phyloP scores from a whole-genome alignment of 371 early-diverging fungal species.

The Mucor saturninus region DNA sequence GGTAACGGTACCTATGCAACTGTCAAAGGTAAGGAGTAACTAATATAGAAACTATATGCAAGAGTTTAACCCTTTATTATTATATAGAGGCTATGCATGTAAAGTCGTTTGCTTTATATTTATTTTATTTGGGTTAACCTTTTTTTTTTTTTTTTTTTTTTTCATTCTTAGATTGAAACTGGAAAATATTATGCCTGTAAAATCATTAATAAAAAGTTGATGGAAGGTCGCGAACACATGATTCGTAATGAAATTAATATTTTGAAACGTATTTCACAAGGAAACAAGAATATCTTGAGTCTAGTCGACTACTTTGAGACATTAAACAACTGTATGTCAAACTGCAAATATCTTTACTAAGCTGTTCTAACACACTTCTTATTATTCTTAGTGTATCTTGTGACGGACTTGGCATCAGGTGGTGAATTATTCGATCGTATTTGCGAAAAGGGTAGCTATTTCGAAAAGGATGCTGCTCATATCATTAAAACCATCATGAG shows the following conservation, averaged over 20 bases:
- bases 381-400: slow-evolving; percentile 72
- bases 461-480: slow-evolving; percentile 87
- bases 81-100: slow-evolving; percentile 55
- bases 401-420: slow-evolving; percentile 88
- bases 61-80: not conserved
- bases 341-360: too few species aligned
- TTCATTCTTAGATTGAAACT: slow-evolving; percentile 70
- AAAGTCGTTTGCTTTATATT: slow-evolving; percentile 17
- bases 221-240: slow-evolving; percentile 90
- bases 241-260: slow-evolving; percentile 90
- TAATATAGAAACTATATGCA: not conserved
- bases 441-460: slow-evolving; percentile 78
- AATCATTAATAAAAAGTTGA: slow-evolving; percentile 87
- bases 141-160: not conserved
- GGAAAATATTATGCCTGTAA: slow-evolving; percentile 90
- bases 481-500: slow-evolving; percentile 76
- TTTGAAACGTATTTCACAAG: slow-evolving; percentile 82
- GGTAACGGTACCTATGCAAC: slow-evolving; percentile 75
- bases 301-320: slow-evolving; percentile 94
- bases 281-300: slow-evolving; percentile 86
- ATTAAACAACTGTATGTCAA: slow-evolving; percentile 74
- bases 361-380: not conserved
- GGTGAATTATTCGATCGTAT: slow-evolving; percentile 94
- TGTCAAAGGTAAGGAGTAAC: slow-evolving; percentile 64
- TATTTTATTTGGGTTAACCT: not conserved